Percentiles rank a stretch among this genome's conserved stretches.
phyloP scores from a whole-genome alignment of 2,329 filamentous ascomycete species.

The Fusarium beomiforme region DNA sequence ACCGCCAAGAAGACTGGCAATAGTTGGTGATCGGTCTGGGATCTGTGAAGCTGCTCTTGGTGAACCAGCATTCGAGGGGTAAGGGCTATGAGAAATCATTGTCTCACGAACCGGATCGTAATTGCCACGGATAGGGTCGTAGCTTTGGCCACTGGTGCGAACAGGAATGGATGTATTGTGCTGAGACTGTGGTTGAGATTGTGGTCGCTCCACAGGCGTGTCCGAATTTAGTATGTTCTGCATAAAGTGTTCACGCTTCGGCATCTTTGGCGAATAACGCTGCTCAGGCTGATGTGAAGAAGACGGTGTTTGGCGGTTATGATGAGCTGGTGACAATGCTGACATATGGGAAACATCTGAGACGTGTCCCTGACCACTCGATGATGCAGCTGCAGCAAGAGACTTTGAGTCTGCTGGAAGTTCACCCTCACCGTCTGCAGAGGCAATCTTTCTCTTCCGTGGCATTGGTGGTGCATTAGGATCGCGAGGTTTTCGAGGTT shows the following conservation, averaged over 20 bases:
- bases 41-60: slow-evolving; percentile 56
- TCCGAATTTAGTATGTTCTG: slow-evolving; percentile 66
- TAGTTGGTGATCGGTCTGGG: slow-evolving; percentile 76
- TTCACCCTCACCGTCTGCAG: slow-evolving; percentile 52
- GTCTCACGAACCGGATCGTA: slow-evolving; percentile 73
- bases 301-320: slow-evolving; percentile 44
- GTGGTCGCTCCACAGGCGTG: slow-evolving; percentile 38
- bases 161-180: slow-evolving; percentile 56
- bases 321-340: slow-evolving; percentile 42
- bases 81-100: slow-evolving; percentile 63
- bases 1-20: slow-evolving; percentile 80
- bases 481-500: slow-evolving; percentile 67
- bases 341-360: slow-evolving; percentile 40
- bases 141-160: slow-evolving; percentile 81
- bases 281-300: slow-evolving; percentile 41
- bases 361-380: slow-evolving; percentile 34
- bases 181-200: slow-evolving; percentile 35
- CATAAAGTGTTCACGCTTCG: slow-evolving; percentile 65
- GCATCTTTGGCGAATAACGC: slow-evolving; percentile 56
- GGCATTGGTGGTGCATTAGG: slow-evolving; percentile 65
- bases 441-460: slow-evolving; percentile 64
- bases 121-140: slow-evolving; percentile 88
- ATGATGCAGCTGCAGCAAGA: slow-evolving; percentile 44
- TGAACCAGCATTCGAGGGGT: slow-evolving; percentile 57
- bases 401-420: slow-evolving; percentile 49